phyloP scores from a whole-genome alignment of 495 filamentous ascomycete species.

The Tuber melanosporum region DNA sequence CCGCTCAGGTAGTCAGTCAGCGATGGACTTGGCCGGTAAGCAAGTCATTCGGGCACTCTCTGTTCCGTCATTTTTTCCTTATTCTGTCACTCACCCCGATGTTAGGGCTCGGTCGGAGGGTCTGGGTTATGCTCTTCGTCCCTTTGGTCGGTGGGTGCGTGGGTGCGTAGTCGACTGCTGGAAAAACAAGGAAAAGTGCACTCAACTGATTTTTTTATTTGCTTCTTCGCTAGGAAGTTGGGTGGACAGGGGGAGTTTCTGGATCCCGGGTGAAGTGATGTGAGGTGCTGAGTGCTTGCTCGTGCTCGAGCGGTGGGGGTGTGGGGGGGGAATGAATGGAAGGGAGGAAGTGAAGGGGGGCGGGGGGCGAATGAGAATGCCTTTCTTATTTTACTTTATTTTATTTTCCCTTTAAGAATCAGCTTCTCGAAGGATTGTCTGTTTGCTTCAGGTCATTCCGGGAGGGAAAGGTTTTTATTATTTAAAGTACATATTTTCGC shows the following conservation, averaged over 20 bases:
- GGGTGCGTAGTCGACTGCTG: neutral
- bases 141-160: too few species aligned
- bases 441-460: neutral
- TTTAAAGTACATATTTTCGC: neutral
- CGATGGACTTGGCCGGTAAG: neutral
- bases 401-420: neutral
- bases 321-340: neutral
- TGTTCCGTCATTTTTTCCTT: neutral
- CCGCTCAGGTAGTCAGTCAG: neutral
- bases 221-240: neutral
- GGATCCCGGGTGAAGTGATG: neutral
- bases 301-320: neutral
- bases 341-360: neutral
- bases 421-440: neutral
- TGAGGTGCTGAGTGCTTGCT: neutral
- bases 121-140: neutral
- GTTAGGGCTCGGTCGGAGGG: neutral
- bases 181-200: neutral
- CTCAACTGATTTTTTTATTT: neutral
- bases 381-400: neutral
- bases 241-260: neutral
- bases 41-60: neutral
- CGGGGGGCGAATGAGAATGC: neutral
- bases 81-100: neutral
- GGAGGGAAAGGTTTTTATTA: neutral